These are phyloP conservation scores for Aspergillus taichungensis DNA, from an alignment of 495 filamentous ascomycete species.

Conservation along the genomic window DNA sequence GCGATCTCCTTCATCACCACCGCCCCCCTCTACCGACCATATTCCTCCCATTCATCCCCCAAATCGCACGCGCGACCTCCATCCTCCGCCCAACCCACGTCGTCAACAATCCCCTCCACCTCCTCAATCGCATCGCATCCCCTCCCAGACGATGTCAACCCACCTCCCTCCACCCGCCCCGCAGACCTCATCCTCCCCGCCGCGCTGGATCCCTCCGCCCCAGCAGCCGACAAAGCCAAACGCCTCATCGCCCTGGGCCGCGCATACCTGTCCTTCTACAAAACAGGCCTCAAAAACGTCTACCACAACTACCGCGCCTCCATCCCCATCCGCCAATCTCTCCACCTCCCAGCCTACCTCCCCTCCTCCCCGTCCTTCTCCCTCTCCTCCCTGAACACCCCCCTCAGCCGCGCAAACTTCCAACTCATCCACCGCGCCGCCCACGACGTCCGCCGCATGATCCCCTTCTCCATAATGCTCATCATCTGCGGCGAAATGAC, in stretches of 20 bases:
- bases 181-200: slow-evolving; percentile 21
- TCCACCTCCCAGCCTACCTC: slow-evolving; percentile 21
- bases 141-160: slow-evolving; percentile 23
- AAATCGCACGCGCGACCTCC: slow-evolving; percentile 17
- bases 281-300: slow-evolving; percentile 66
- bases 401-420: slow-evolving; percentile 49
- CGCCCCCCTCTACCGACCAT: background rate
- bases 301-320: slow-evolving; percentile 42
- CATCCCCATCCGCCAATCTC: slow-evolving; percentile 22
- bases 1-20: background rate
- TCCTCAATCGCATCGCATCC: slow-evolving; percentile 9
- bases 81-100: slow-evolving; percentile 10
- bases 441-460: slow-evolving; percentile 65
- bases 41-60: slow-evolving; percentile 2
- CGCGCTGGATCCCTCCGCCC: slow-evolving; percentile 10
- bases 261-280: slow-evolving; percentile 68
- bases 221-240: slow-evolving; percentile 22
- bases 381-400: slow-evolving; percentile 8
- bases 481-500: slow-evolving; percentile 78
- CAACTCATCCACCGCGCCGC: slow-evolving; percentile 56
- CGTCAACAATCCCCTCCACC: slow-evolving; percentile 9
- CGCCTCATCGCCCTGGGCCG: slow-evolving; percentile 34
- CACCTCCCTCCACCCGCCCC: slow-evolving; percentile 32
- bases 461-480: slow-evolving; percentile 63
- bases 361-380: slow-evolving; percentile 26